Percentiles rank a stretch among this genome's conserved stretches.
Conservation (phyloP, 768 basidiomycete genomes). For the Neoboletus magnificus region DNA sequence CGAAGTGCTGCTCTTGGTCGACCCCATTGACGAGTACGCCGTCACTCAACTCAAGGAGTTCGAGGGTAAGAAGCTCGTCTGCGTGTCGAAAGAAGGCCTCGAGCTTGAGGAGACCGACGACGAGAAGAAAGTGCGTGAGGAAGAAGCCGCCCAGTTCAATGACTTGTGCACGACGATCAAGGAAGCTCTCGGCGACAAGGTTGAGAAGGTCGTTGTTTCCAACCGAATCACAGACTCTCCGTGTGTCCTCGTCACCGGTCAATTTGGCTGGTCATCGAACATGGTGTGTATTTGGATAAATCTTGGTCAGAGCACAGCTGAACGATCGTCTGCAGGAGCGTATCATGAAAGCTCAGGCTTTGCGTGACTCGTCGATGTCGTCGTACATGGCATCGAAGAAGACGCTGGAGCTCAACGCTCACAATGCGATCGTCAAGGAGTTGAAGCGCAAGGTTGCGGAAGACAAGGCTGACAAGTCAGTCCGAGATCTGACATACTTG, state of each 20-base stretch:
- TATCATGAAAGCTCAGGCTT: slow-evolving; percentile 99
- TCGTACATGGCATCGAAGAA: slow-evolving; percentile 99
- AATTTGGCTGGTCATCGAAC: slow-evolving; percentile 99
- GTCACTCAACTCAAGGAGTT: slow-evolving; percentile 99
- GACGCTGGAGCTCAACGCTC: slow-evolving; percentile 94
- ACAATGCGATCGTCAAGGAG: slow-evolving; percentile 92
- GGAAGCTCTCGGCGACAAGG: slow-evolving; percentile 98
- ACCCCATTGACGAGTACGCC: slow-evolving; percentile 99
- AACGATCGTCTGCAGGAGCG: slow-evolving; percentile 55
- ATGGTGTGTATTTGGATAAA: slow-evolving; percentile 59
- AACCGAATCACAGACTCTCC: slow-evolving; percentile 98
- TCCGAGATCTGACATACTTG: slow-evolving; percentile 92
- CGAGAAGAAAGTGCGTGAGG: slow-evolving; percentile 90
- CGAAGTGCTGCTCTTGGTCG: slow-evolving; percentile 94
- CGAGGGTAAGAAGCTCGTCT: slow-evolving; percentile 95
- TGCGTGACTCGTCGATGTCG: slow-evolving; percentile 95
- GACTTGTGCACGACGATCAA: slow-evolving; percentile 94
- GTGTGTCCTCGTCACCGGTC: slow-evolving; percentile 95
- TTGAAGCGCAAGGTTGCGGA: slow-evolving; percentile 92
- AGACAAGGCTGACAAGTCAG: slow-evolving; percentile 98
- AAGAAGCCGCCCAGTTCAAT: slow-evolving; percentile 75
- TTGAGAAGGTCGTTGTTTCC: slow-evolving; percentile 97
- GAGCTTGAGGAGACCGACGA: slow-evolving; percentile 99
- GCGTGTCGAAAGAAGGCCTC: slow-evolving; percentile 98
- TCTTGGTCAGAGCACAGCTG: not conserved